Base-by-base conservation (phyloP, 176 grass and related monocot genomes). In the Urochloa ruziziensis region DNA sequence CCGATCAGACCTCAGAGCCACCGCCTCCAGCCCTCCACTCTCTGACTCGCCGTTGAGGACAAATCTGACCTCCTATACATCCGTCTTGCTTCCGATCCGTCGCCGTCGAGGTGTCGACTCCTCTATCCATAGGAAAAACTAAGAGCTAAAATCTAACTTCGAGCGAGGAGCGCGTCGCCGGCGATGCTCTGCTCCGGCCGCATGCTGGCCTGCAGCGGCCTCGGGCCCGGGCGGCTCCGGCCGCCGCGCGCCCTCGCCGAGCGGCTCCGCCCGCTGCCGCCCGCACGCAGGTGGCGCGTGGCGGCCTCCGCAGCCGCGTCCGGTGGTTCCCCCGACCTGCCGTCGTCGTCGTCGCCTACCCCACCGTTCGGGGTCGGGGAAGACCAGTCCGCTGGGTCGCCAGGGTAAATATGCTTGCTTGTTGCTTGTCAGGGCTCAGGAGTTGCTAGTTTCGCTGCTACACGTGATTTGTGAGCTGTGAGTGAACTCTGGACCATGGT, bases 181-280 rank as follows among this genome's bases (percentile, higher is more conserved):
- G 86, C 75, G 79, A 99, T 99, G 96, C 91, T 96, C 67, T 94
- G 91, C 74, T 90, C 93, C 66, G 89, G 91, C 52, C 89, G 96
- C 28, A 99, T 94, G 73, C 87, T 99, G 24, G 80, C 85, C 59
- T 91, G 84, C 80, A 85, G 89, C 68, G 74, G 91, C 49, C 80
- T 80, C 10, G 48, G 77, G 17, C 80, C 83, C 17, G 82, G 49
- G 29, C 83, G 75, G 57, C 35, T 86, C 51, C 77, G 79, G 46
- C 76, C 85, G 77, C 36, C 77, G 53, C 73, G 82, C 29, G 49
- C 44, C 73, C 79, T 77, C 57, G 61, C 65, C 34, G 80, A 83
- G 48, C 59, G 89, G 85, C 64, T 88, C 82, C 80, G 58, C 9
- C 71, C 56, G 63, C 81, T 34, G 68, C 60, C 78, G 57, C 61